Conservation (phyloP, 768 basidiomycete genomes). For the Russula foetens region DNA sequence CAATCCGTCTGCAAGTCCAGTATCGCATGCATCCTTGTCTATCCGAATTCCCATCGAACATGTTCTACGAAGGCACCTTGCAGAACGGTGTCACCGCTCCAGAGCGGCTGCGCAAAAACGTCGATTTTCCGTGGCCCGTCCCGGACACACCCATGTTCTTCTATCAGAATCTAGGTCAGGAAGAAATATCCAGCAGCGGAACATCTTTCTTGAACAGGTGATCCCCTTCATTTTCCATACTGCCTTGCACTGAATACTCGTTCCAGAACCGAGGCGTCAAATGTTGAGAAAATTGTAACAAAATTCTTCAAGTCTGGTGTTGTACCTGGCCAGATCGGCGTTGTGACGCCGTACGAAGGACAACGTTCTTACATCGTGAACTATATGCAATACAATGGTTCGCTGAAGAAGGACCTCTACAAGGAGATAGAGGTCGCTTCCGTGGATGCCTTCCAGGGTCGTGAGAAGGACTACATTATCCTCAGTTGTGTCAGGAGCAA, state of each 20-base stretch:
- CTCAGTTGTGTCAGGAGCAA: constrained; percentile 96
- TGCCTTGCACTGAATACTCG: background rate
- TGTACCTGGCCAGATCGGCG: constrained; percentile 89
- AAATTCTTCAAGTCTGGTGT: constrained; percentile 99
- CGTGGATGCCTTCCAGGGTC: constrained; percentile 98
- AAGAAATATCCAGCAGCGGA: constrained; percentile 97
- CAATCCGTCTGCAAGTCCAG: constrained; percentile 97
- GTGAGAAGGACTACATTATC: constrained; percentile 99
- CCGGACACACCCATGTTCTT: constrained; percentile 99
- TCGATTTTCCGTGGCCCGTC: constrained; percentile 98
- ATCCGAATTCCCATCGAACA: constrained; percentile 98
- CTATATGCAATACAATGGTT: constrained; percentile 99
- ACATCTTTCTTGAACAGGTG: constrained; percentile 96
- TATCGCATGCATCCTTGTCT: constrained; percentile 99
- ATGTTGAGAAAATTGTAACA: constrained; percentile 99
- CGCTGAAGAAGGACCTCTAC: constrained; percentile 97
- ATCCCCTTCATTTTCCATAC: constrained; percentile 18
- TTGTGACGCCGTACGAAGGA: constrained; percentile 98
- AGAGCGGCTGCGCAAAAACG: constrained; percentile 93
- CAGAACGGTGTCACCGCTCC: constrained; percentile 99
- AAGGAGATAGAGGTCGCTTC: constrained; percentile 99
- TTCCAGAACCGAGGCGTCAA: constrained; percentile 89
- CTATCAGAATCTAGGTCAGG: constrained; percentile 98
- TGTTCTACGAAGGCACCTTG: constrained; percentile 99
- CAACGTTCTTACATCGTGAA: constrained; percentile 97